Conservation (phyloP, 2,329 filamentous ascomycete species). For the Xylaria hypoxylon region DNA sequence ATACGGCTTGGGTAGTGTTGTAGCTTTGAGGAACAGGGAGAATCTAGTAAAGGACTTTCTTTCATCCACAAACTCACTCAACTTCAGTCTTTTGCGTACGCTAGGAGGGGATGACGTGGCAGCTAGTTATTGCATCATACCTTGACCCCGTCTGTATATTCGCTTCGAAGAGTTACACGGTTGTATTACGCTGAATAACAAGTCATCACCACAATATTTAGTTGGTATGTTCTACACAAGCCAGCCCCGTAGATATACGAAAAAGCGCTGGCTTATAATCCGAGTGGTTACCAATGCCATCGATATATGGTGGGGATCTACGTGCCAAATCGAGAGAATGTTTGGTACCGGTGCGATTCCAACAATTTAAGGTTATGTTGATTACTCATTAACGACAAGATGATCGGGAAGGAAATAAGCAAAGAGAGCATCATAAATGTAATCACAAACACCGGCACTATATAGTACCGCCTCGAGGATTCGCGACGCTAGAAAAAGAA, state of each 20-base stretch:
- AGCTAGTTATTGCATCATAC: slow-evolving; percentile 9
- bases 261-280: slow-evolving; percentile 5
- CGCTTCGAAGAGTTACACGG: slow-evolving; percentile 1
- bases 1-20: background rate
- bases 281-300: slow-evolving; percentile 13
- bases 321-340: slow-evolving; percentile 13
- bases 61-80: slow-evolving; percentile 10
- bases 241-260: slow-evolving; percentile 13
- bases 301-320: slow-evolving; percentile 14
- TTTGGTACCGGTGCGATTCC: slow-evolving; percentile 6
- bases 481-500: background rate
- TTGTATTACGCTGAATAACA: background rate
- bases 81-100: slow-evolving; percentile 11
- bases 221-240: slow-evolving; percentile 4
- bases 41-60: slow-evolving; percentile 13
- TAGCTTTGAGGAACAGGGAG: background rate
- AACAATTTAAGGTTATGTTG: background rate
- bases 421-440: background rate
- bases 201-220: background rate
- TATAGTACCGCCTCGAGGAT: background rate
- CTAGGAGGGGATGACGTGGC: slow-evolving; percentile 5
- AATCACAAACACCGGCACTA: background rate
- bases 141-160: slow-evolving; percentile 2
- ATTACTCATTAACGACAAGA: slow-evolving; percentile 8
- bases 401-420: slow-evolving; percentile 11